Evolutionary conservation across 768 basidiomycete genomes (phyloP).

Genomic region (Candolleomyces efflorescens): DNA sequence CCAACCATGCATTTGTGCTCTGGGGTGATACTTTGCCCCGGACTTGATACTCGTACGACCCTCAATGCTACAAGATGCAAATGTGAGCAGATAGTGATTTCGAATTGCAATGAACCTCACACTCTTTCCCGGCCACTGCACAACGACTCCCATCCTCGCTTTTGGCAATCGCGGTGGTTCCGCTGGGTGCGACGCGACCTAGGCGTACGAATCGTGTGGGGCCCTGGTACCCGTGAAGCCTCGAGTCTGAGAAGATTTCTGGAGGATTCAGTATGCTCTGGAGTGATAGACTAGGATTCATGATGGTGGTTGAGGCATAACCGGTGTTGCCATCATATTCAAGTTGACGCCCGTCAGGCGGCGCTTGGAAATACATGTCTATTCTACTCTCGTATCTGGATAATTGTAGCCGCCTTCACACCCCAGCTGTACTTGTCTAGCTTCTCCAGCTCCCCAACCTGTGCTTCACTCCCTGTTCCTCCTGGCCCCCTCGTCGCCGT

Average conservation of each 20-base stretch:
- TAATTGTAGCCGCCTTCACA: not conserved
- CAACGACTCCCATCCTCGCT: constrained; percentile 64
- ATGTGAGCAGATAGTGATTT: not conserved
- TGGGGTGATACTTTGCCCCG: constrained; percentile 29
- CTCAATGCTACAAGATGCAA: constrained; percentile 43
- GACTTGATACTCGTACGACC: constrained; percentile 53
- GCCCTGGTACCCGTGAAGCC: constrained; percentile 37
- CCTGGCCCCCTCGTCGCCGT: not conserved
- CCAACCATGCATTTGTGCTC: constrained; percentile 55
- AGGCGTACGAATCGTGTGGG: constrained; percentile 52
- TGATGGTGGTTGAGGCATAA: not conserved
- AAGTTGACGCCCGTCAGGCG: no score
- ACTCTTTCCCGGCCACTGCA: constrained; percentile 77
- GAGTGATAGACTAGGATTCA: not conserved
- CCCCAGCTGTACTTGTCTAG: not conserved
- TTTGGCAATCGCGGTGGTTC: constrained; percentile 65
- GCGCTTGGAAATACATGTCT: no score
- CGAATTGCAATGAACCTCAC: constrained; percentile 30
- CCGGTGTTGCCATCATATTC: not conserved
- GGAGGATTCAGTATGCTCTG: constrained; percentile 15
- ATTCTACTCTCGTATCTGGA: not conserved
- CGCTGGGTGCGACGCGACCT: constrained; percentile 52
- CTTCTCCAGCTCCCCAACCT: not conserved
- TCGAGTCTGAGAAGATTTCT: constrained; percentile 38
- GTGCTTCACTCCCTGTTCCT: not conserved